These are phyloP conservation scores for Botrytis hyacinthi DNA, from an alignment of 2,329 filamentous ascomycete genomes.

Conservation along the genomic window DNA sequence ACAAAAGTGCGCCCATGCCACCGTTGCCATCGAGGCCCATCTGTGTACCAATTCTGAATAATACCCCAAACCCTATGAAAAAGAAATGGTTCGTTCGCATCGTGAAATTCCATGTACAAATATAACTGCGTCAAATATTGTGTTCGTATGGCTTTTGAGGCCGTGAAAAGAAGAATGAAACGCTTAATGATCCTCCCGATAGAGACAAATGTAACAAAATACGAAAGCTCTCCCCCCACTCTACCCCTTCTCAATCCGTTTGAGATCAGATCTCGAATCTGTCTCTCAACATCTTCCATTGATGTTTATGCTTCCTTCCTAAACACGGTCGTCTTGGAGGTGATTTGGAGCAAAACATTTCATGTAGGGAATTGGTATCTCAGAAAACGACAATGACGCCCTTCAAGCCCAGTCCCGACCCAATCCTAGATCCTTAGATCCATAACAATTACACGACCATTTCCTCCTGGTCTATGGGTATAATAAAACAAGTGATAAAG, in stretches of 20 bases:
- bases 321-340: slow-evolving; percentile 4
- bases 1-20: not conserved
- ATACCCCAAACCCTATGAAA: not conserved
- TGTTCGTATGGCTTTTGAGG: not conserved
- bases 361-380: slow-evolving; percentile 16
- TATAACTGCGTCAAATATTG: slow-evolving; percentile 14
- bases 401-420: slow-evolving; percentile 10
- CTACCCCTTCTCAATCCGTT: not conserved
- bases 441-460: slow-evolving; percentile 37
- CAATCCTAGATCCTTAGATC: slow-evolving; percentile 19
- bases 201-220: not conserved
- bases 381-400: slow-evolving; percentile 21
- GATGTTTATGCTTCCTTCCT: slow-evolving; percentile 5
- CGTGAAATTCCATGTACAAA: slow-evolving; percentile 15
- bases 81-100: slow-evolving; percentile 9
- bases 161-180: slow-evolving; percentile 4
- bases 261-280: not conserved
- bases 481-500: slow-evolving; percentile 25
- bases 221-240: not conserved
- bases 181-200: not conserved
- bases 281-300: slow-evolving; percentile 1
- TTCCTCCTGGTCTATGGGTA: slow-evolving; percentile 29
- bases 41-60: slow-evolving; percentile 14
- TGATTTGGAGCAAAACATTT: slow-evolving; percentile 8
- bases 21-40: slow-evolving; percentile 16